Percentiles rank a stretch among this genome's conserved stretches.
phyloP scores from a whole-genome alignment of 805 yeast genomes.

The Isabelozyma rhagii region DNA sequence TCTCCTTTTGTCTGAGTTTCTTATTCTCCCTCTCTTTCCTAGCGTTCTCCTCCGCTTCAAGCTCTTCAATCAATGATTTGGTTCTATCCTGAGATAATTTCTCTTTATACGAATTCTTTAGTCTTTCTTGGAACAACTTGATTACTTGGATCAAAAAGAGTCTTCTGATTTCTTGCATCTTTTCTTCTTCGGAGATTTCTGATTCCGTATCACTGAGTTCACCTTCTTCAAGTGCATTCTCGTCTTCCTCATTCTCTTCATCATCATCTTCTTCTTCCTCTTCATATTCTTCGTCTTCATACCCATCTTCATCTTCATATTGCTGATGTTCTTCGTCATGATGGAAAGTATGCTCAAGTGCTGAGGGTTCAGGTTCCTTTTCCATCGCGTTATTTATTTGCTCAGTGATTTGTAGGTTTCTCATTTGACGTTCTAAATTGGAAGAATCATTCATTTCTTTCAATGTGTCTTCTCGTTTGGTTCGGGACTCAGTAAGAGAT shows the following conservation, averaged over 20 bases:
- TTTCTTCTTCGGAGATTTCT: conserved; percentile 50
- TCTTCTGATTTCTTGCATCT: conserved; percentile 75
- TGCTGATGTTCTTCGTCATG: conserved; percentile 13
- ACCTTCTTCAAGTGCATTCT: conserved; percentile 44
- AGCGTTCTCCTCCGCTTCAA: conserved; percentile 66
- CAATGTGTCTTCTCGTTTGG: conserved; percentile 23
- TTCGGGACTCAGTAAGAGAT: conserved; percentile 55
- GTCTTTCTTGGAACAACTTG: conserved; percentile 68
- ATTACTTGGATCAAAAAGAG: conserved; percentile 79
- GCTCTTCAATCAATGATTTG: conserved; percentile 57
- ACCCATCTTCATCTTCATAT: conserved; percentile 23
- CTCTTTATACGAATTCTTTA: conserved; percentile 74
- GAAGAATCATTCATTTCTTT: conserved; percentile 7
- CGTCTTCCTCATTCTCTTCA: conserved; percentile 36
- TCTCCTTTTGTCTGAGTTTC: conserved; percentile 62
- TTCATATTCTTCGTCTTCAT: conserved; percentile 25
- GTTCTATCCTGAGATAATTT: conserved; percentile 76
- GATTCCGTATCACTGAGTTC: conserved; percentile 29
- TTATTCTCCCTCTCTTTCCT: conserved; percentile 65
- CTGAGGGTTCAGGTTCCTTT: background rate
- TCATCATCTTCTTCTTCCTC: conserved; percentile 26
- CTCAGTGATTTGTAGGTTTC: conserved; percentile 3
- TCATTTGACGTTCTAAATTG: conserved; percentile 1
- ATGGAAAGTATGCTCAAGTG: conserved; percentile 1
- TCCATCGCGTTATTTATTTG: background rate